A percentile compares a stretch with the other conserved stretches of the same genome.
Evolutionary conservation across 2,329 filamentous ascomycete species (phyloP).

Genomic region (Claviceps capensis): DNA sequence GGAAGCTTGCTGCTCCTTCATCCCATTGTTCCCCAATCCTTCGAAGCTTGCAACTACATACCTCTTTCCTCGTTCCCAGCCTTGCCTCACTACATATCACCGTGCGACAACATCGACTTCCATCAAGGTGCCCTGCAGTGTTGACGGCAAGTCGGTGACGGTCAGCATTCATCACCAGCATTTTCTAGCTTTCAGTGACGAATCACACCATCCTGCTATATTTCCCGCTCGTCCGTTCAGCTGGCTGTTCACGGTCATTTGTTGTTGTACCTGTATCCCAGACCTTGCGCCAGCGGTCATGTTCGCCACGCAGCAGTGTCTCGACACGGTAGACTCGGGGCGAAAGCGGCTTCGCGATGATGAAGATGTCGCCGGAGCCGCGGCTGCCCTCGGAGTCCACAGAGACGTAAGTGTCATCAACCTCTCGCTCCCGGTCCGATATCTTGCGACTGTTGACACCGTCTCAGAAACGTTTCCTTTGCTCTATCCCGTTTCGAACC

Average conservation of each 20-base stretch:
- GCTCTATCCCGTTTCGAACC: slow-evolving; percentile 35
- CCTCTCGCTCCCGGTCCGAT: not conserved
- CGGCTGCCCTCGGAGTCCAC: slow-evolving; percentile 34
- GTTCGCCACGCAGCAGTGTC: slow-evolving; percentile 22
- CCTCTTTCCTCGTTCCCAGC: no score
- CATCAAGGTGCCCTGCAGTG: not conserved
- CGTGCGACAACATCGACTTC: not conserved
- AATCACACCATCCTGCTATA: no score
- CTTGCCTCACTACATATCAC: not conserved
- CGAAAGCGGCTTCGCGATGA: slow-evolving; percentile 34
- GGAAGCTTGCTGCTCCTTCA: not conserved
- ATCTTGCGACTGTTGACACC: slow-evolving; percentile 9
- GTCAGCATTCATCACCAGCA: not conserved
- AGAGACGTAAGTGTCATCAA: slow-evolving; percentile 28
- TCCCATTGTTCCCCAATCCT: not conserved
- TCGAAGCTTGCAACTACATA: not conserved
- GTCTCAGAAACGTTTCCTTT: slow-evolving; percentile 39
- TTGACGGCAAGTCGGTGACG: not conserved
- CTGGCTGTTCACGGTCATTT: not conserved
- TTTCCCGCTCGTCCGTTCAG: not conserved
- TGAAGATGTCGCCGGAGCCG: slow-evolving; percentile 24
- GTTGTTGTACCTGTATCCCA: not conserved
- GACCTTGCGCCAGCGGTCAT: slow-evolving; percentile 14
- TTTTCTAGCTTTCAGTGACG: not conserved
- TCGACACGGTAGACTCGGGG: slow-evolving; percentile 20